Conservation (phyloP, 345 rosid genomes). For the Eucalyptus polyanthemos region DNA sequence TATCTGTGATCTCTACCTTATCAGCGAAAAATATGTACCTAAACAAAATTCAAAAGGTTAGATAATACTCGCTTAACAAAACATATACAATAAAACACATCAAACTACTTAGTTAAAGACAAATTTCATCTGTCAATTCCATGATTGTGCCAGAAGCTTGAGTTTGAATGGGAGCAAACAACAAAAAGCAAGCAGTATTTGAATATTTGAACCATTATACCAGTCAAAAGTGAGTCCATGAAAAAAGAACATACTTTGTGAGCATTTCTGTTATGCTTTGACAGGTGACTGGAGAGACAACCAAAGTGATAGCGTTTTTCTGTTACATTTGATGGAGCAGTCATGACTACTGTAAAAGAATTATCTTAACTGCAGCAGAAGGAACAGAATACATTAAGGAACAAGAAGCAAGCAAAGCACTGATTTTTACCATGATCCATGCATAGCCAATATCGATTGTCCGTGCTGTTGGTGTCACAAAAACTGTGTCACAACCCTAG, state of each 20-base stretch:
- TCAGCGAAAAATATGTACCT: slow-evolving; percentile 89
- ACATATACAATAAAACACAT: background rate
- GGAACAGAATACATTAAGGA: background rate
- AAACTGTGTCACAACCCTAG: slow-evolving; percentile 89
- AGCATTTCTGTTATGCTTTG: slow-evolving; percentile 49
- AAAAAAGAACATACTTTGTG: slow-evolving; percentile 39
- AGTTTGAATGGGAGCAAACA: background rate
- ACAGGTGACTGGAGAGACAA: slow-evolving; percentile 59
- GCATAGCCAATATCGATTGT: slow-evolving; percentile 79
- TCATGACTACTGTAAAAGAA: background rate
- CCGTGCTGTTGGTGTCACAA: slow-evolving; percentile 85
- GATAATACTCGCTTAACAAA: background rate
- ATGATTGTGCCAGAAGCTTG: background rate
- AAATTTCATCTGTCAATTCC: background rate
- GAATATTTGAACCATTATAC: background rate
- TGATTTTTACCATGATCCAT: slow-evolving; percentile 66
- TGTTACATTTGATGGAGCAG: slow-evolving; percentile 10
- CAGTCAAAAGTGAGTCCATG: background rate
- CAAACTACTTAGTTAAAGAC: background rate
- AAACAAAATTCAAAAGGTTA: background rate
- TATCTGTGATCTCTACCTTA: slow-evolving; percentile 73
- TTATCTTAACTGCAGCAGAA: background rate
- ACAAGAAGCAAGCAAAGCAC: background rate
- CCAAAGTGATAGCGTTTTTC: slow-evolving; percentile 64
- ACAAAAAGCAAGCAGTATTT: background rate